Percentiles rank a stretch among this genome's conserved stretches.
phyloP scores from a whole-genome alignment of 805 yeast genomes.

The Candida golubevii region DNA sequence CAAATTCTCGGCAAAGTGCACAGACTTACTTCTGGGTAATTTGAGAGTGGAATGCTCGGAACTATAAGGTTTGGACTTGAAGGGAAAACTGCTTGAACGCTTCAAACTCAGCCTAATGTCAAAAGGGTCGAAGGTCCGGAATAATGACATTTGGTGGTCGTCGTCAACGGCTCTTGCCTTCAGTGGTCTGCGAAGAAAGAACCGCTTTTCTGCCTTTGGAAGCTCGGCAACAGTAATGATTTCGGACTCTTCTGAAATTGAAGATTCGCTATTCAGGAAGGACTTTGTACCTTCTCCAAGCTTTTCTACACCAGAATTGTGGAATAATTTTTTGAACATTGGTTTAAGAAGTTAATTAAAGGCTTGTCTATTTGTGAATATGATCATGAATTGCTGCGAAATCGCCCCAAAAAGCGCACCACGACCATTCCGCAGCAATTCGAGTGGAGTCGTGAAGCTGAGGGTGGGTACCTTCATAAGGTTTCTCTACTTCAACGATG shows the following conservation, averaged over 20 bases:
- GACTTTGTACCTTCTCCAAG: slow-evolving; percentile 1
- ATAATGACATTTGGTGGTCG: not conserved
- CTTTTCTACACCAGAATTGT: slow-evolving; percentile 5
- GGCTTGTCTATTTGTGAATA: slow-evolving; percentile 2
- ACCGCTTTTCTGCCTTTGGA: slow-evolving; percentile 10
- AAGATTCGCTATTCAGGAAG: slow-evolving; percentile 1
- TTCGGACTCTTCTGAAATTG: slow-evolving; percentile 11
- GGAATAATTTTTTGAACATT: slow-evolving; percentile 15
- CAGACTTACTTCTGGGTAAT: slow-evolving; percentile 15
- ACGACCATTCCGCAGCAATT: no score
- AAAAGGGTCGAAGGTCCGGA: slow-evolving; percentile 13
- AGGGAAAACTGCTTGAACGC: slow-evolving; percentile 13
- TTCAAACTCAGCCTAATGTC: slow-evolving; percentile 7
- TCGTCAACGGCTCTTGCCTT: not conserved
- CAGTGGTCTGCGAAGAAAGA: slow-evolving; percentile 10
- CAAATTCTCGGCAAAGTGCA: slow-evolving; percentile 15
- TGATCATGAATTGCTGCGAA: slow-evolving; percentile 3
- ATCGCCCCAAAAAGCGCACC: not conserved
- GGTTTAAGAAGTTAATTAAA: not conserved
- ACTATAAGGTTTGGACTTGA: slow-evolving; percentile 1
- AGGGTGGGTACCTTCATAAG: no score
- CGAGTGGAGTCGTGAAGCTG: no score
- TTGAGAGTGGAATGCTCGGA: not conserved
- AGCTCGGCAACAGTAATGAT: slow-evolving; percentile 4
- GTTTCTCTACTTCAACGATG: no score